Conservation (phyloP, 106 monocot genomes). For the Apostasia shenzhenica region DNA sequence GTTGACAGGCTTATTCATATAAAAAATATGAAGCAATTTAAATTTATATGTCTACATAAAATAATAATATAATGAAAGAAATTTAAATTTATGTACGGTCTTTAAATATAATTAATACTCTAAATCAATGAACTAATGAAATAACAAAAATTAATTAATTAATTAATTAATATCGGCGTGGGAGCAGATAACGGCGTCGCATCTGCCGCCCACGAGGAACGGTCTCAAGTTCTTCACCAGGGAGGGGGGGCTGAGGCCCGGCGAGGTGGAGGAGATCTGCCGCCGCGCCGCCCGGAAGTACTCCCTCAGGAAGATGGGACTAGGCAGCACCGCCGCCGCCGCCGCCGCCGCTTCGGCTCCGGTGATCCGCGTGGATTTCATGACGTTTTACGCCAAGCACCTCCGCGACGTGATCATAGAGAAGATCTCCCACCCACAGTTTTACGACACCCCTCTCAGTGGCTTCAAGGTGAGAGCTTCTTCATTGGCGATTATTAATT, state of each 20-base stretch:
- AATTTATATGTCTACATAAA: too few species aligned
- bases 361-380: constrained; percentile 27
- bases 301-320: constrained; percentile 19
- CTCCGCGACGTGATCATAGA: constrained; percentile 35
- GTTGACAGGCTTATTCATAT: too few species aligned
- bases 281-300: constrained; percentile 36
- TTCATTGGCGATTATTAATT: not conserved
- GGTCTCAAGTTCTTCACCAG: constrained; percentile 62
- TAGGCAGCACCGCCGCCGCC: not conserved
- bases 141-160: too few species aligned
- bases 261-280: constrained; percentile 38
- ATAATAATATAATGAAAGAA: too few species aligned
- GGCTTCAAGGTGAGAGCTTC: constrained; percentile 28
- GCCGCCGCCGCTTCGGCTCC: not conserved
- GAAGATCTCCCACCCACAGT: constrained; percentile 26
- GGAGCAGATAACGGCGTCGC: constrained; percentile 52
- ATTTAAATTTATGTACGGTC: too few species aligned
- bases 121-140: too few species aligned
- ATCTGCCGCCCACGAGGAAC: constrained; percentile 52
- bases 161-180: too few species aligned
- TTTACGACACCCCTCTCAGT: constrained; percentile 30
- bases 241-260: constrained; percentile 31
- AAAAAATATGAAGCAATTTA: too few species aligned
- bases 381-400: constrained; percentile 45
- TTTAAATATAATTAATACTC: too few species aligned